Evolutionary conservation across 192 early-diverging fungal genomes (phyloP).

Genomic region (Coemansia sp.): DNA sequence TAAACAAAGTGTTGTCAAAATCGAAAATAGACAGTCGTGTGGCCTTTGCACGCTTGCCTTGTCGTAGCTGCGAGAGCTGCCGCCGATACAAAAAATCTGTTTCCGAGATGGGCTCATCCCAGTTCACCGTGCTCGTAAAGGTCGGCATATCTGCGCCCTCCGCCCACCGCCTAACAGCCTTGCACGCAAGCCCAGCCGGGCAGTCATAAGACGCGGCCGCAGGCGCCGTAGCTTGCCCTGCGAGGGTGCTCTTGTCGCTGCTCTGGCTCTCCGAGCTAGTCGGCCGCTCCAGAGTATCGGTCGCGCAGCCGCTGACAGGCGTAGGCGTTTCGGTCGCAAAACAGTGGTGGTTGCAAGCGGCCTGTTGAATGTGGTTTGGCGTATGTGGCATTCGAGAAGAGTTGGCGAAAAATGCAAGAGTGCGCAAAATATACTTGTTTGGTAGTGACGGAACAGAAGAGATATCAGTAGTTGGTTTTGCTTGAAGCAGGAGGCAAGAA

Average conservation of each 20-base stretch:
- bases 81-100: slow-evolving; percentile 46
- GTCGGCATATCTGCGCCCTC: slow-evolving; percentile 12
- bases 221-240: neutral
- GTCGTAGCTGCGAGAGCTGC: slow-evolving; percentile 37
- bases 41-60: slow-evolving; percentile 19
- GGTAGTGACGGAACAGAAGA: neutral
- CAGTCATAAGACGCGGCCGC: neutral
- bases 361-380: neutral
- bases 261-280: neutral
- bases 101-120: slow-evolving; percentile 27
- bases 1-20: slow-evolving; percentile 68
- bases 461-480: neutral
- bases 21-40: slow-evolving; percentile 57
- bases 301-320: neutral
- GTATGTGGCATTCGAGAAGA: slow-evolving; percentile 1
- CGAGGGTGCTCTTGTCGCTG: neutral
- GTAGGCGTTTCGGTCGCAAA: neutral
- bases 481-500: neutral
- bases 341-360: neutral
- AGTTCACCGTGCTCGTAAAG: slow-evolving; percentile 41
- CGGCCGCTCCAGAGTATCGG: neutral
- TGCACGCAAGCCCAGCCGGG: neutral
- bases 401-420: neutral
- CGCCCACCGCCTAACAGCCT: neutral
- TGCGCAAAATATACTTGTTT: neutral